Evolutionary conservation across 441 rosid species (phyloP), one percentile per base, ranked within the genome.

Genomic region (Hura crepitans): DNA sequence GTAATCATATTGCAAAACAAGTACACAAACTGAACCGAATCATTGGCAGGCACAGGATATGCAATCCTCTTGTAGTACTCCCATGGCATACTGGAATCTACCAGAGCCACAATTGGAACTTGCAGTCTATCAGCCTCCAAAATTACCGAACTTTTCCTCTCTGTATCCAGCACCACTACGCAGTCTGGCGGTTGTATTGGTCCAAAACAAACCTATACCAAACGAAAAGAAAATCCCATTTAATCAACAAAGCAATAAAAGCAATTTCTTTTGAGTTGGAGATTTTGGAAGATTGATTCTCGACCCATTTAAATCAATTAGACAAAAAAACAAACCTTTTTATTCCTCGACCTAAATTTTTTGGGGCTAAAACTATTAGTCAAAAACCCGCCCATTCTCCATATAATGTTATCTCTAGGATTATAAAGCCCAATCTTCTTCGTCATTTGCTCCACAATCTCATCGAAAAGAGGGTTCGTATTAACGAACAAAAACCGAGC

Each of bases 1-100:
- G 99, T 92, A 39, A 96, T 92, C 83, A 96, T 82, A 79, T 96
- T 96, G 69, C 98, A 92, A 65, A 92, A 87, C 87, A 96, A 82
- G 78, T 92, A 96, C 46, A 96, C 98, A 69, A 96, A 96, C 86
- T 95, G 86, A 14, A 86, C 96, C 0, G 99, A 91, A 56, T 96
- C 96, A 78, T 91, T 91, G 25, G 92, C 98, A 0, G 99, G 99
- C 55, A 96, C 83, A 0, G 99, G 99, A 72, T 96, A 96, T 0
- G 98, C 84, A 70, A 96, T 81, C 82, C 75, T 88, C 86, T 82
- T 82, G 60, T 79, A 95, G 20, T 66, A 79, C 69, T 95, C 96
- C 93, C 79, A 85, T 0, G 98, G 99, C 85, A 87, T 85, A 69
- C 78, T 88, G 2, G 99, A 86, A 78, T 91, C 96, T 3, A 95